These are phyloP conservation scores for Colletotrichum orchidophilum DNA, from an alignment of 2,329 filamentous ascomycete species.

Conservation along the genomic window DNA sequence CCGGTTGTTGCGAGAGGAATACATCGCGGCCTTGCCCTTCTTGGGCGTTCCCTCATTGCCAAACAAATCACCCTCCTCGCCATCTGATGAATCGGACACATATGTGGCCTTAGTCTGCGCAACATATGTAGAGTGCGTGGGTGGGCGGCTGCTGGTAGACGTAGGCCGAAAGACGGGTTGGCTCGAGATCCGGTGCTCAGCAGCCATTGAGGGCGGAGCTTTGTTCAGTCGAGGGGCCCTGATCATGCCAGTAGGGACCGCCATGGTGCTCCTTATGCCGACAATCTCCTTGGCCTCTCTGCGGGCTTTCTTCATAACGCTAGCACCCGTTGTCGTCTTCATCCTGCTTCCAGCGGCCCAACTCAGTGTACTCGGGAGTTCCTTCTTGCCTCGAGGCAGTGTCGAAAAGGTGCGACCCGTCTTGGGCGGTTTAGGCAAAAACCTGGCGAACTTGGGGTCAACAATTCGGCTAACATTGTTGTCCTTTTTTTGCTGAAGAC, in stretches of 20 bases:
- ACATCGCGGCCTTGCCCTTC: constrained; percentile 5
- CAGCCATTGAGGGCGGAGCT: constrained; percentile 64
- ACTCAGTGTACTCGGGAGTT: constrained; percentile 45
- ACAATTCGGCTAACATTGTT: constrained; percentile 68
- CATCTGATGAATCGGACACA: constrained; percentile 49
- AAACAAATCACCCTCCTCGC: constrained; percentile 14
- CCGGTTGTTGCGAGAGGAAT: not conserved
- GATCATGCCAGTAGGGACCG: constrained; percentile 45
- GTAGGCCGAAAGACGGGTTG: constrained; percentile 45
- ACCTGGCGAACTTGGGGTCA: constrained; percentile 47
- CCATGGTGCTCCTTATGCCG: constrained; percentile 41
- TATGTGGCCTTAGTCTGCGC: constrained; percentile 43
- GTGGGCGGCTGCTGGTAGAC: constrained; percentile 19
- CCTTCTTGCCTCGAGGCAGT: constrained; percentile 40
- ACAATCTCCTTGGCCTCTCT: constrained; percentile 65
- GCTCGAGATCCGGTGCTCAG: constrained; percentile 58
- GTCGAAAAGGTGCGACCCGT: constrained; percentile 40
- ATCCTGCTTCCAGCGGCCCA: constrained; percentile 61
- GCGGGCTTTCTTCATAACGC: constrained; percentile 64
- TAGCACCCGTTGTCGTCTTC: constrained; percentile 60
- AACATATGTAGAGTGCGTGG: constrained; percentile 3
- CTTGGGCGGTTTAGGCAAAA: constrained; percentile 54
- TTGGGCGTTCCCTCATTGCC: constrained; percentile 17
- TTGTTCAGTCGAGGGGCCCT: constrained; percentile 38
- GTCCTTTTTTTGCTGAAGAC: constrained; percentile 65